Evolutionary conservation across 805 yeast genomes (phyloP).

Genomic region (Wickerhamomyces bovis): DNA sequence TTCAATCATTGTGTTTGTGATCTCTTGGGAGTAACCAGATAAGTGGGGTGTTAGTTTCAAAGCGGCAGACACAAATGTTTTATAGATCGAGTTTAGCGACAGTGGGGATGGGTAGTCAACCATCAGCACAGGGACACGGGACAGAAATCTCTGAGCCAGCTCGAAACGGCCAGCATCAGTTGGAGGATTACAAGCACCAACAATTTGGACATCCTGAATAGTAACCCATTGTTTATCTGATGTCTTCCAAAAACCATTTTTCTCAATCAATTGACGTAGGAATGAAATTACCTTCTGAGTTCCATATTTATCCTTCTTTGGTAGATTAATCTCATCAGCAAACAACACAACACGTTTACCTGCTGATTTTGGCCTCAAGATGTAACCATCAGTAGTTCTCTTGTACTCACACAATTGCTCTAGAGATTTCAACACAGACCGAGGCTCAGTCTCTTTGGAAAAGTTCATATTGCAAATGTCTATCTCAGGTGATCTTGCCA

Average conservation of each 20-base stretch:
- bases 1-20: conserved; percentile 63
- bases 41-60: conserved; percentile 57
- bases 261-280: conserved; percentile 68
- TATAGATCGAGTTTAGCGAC: conserved; percentile 66
- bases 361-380: conserved; percentile 49
- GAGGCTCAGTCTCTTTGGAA: conserved; percentile 72
- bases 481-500: conserved; percentile 50
- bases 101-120: conserved; percentile 70
- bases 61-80: conserved; percentile 47
- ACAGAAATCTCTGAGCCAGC: conserved; percentile 53
- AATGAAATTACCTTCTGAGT: conserved; percentile 68
- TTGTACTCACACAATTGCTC: conserved; percentile 68
- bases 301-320: conserved; percentile 63
- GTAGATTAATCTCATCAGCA: conserved; percentile 89
- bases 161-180: conserved; percentile 67
- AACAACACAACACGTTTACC: conserved; percentile 77
- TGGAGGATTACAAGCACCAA: conserved; percentile 95
- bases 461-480: conserved; percentile 70
- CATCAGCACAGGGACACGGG: conserved; percentile 60
- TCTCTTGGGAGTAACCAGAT: conserved; percentile 42
- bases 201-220: conserved; percentile 62
- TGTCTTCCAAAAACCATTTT: conserved; percentile 71
- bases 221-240: conserved; percentile 59
- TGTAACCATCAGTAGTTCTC: conserved; percentile 43
- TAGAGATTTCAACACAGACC: conserved; percentile 51